Percentiles rank a stretch among this genome's conserved stretches.
phyloP scores from a whole-genome alignment of 2,329 filamentous ascomycete species.

The Zymoseptoria pseudotritici region DNA sequence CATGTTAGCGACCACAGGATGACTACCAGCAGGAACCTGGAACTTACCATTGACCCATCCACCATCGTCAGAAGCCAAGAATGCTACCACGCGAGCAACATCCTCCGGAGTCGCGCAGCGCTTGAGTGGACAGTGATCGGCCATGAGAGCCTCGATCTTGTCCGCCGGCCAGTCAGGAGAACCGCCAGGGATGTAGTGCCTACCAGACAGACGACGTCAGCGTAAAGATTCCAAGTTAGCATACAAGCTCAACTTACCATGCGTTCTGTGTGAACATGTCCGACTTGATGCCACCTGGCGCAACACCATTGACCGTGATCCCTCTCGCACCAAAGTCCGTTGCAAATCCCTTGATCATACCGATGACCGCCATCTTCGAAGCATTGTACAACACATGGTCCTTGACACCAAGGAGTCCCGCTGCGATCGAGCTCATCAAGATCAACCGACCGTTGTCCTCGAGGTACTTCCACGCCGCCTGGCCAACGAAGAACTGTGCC shows the following conservation, averaged over 20 bases:
- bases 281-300: slow-evolving; percentile 64
- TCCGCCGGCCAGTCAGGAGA: slow-evolving; percentile 43
- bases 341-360: slow-evolving; percentile 63
- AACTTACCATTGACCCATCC: slow-evolving; percentile 34
- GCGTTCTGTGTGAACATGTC: slow-evolving; percentile 60
- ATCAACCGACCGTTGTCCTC: slow-evolving; percentile 64
- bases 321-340: slow-evolving; percentile 62
- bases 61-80: slow-evolving; percentile 33
- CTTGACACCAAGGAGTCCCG: slow-evolving; percentile 57
- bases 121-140: slow-evolving; percentile 42
- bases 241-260: slow-evolving; percentile 9
- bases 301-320: slow-evolving; percentile 66
- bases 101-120: slow-evolving; percentile 43
- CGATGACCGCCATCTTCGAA: slow-evolving; percentile 65
- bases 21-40: neutral
- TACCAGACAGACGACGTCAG: slow-evolving; percentile 31
- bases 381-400: slow-evolving; percentile 67
- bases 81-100: slow-evolving; percentile 34
- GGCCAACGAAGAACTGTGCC: slow-evolving; percentile 70
- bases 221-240: neutral
- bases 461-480: slow-evolving; percentile 65
- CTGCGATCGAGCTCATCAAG: slow-evolving; percentile 67
- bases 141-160: slow-evolving; percentile 45
- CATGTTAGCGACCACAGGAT: slow-evolving; percentile 7
- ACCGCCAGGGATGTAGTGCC: slow-evolving; percentile 43